These are phyloP conservation scores for Malassezia psittaci DNA, from an alignment of 1,284 basidiomycete species.

Conservation along the genomic window DNA sequence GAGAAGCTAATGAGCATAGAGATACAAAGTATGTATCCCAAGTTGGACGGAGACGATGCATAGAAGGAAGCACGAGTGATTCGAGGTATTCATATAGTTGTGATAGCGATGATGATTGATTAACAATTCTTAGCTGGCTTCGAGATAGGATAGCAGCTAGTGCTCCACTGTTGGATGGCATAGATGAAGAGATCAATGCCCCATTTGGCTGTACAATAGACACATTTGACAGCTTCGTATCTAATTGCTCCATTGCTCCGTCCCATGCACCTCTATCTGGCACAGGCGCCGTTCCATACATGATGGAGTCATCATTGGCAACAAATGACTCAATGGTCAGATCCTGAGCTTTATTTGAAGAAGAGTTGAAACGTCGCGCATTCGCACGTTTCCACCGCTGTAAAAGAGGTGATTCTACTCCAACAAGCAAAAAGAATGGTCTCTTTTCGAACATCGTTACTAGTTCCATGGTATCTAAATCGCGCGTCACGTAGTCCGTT, in stretches of 20 bases:
- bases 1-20: conserved; percentile 41
- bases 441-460: conserved; percentile 67
- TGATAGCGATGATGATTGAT: conserved; percentile 57
- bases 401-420: conserved; percentile 72
- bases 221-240: conserved; percentile 5
- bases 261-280: not conserved
- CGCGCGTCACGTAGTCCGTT: conserved; percentile 67
- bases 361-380: conserved; percentile 7
- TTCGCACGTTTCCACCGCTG: conserved; percentile 29
- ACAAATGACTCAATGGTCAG: conserved; percentile 36
- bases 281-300: conserved; percentile 20
- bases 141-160: conserved; percentile 20
- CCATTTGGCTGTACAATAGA: conserved; percentile 3
- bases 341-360: not conserved
- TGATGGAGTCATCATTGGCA: conserved; percentile 26
- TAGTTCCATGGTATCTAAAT: conserved; percentile 56
- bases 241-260: not conserved
- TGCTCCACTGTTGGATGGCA: conserved; percentile 4
- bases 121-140: conserved; percentile 61
- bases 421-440: conserved; percentile 79
- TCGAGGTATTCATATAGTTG: conserved; percentile 61
- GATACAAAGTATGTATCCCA: conserved; percentile 47
- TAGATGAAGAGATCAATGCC: conserved; percentile 12
- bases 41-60: conserved; percentile 61
- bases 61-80: conserved; percentile 61